Evolutionary conservation across 1,139 yeast genomes (phyloP).

Genomic region (Sugiyamaella grinbergsii): DNA sequence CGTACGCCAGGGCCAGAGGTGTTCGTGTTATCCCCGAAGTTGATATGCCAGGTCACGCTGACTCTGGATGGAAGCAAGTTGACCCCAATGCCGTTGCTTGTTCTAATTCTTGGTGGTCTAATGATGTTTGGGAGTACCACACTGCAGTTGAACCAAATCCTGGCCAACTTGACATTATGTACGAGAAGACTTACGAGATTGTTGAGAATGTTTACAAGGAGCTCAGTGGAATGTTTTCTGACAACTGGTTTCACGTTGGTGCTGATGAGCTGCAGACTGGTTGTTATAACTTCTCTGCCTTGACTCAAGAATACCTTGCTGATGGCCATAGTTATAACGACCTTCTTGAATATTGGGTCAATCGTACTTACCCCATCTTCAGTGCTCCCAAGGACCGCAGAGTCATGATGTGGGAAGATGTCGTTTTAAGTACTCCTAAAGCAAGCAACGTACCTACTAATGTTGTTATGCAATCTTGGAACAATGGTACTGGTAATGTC

Average conservation of each 20-base stretch:
- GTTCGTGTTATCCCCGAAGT: constrained; percentile 52
- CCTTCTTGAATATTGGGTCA: constrained; percentile 48
- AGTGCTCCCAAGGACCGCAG: constrained; percentile 36
- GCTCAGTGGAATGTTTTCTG: constrained; percentile 44
- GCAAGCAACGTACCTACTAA: constrained; percentile 39
- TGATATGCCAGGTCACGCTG: constrained; percentile 54
- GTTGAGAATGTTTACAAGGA: constrained; percentile 47
- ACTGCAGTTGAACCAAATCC: constrained; percentile 53
- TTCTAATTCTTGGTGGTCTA: constrained; percentile 44
- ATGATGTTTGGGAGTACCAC: constrained; percentile 37
- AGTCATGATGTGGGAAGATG: constrained; percentile 54
- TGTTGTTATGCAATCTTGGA: constrained; percentile 51
- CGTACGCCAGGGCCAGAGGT: constrained; percentile 48
- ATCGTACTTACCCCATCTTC: constrained; percentile 46
- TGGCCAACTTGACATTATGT: constrained; percentile 50
- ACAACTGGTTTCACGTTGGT: constrained; percentile 51
- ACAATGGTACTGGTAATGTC: constrained; percentile 39
- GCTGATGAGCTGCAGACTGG: constrained; percentile 48
- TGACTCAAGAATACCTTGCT: constrained; percentile 43
- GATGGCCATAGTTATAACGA: constrained; percentile 43
- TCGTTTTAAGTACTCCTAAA: constrained; percentile 37
- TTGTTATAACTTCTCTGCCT: constrained; percentile 46
- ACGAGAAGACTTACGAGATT: constrained; percentile 45
- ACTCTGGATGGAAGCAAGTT: constrained; percentile 50
- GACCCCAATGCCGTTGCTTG: constrained; percentile 47